These are phyloP conservation scores for Debaryomyces nepalensis DNA, from an alignment of 1,139 yeast genomes.

Conservation along the genomic window DNA sequence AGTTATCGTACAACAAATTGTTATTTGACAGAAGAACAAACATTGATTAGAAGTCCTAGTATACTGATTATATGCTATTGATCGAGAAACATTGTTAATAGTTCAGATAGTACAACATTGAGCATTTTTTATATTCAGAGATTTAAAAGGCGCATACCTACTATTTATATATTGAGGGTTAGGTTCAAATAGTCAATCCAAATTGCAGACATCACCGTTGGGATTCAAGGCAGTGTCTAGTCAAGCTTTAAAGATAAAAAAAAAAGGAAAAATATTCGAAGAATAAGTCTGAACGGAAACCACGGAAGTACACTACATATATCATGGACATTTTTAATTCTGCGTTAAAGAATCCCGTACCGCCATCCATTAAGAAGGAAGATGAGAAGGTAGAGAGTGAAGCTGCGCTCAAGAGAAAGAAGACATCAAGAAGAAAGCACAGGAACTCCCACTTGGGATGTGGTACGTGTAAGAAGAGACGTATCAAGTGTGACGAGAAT, in stretches of 20 bases:
- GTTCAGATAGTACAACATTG: neutral
- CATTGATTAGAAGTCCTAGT: neutral
- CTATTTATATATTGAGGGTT: neutral
- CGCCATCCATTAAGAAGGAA: constrained; percentile 20
- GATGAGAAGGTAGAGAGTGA: constrained; percentile 13
- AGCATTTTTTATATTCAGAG: neutral
- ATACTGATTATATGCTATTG: neutral
- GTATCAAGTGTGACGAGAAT: constrained; percentile 71
- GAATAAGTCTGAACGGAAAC: neutral
- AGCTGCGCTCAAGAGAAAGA: constrained; percentile 30
- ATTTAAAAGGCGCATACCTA: neutral
- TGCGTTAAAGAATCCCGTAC: constrained; percentile 35
- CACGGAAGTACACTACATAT: neutral
- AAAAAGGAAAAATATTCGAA: neutral
- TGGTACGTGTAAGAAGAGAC: constrained; percentile 66
- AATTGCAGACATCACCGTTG: neutral
- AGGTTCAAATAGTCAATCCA: neutral
- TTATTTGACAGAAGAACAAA: neutral
- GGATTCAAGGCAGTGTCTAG: neutral
- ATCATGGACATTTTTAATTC: constrained; percentile 33
- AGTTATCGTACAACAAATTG: constrained; percentile 3
- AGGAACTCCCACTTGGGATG: constrained; percentile 68
- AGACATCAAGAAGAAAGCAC: constrained; percentile 62
- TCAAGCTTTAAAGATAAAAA: neutral
- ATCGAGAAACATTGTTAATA: neutral